Base-by-base conservation (phyloP, 176 grass and related monocot genomes). In the Puya raimondii region DNA sequence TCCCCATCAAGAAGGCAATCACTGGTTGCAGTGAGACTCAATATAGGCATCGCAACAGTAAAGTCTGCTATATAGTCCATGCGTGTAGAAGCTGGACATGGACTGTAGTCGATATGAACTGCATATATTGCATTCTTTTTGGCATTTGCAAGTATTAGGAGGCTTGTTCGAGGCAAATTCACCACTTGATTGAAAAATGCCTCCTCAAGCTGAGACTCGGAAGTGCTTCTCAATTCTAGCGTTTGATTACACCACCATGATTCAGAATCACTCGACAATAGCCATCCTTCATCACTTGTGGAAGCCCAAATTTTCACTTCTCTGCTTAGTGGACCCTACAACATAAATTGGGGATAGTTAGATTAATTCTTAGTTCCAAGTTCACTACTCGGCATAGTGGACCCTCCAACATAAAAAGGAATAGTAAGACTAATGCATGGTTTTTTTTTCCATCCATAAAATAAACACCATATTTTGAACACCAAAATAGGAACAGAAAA, bases 51-150 rank as follows among this genome's bases (percentile, higher is more conserved):
- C 49, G 93, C 77, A 65, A 97, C 93, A 65, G 89, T 92, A 67
- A 97, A 97, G 74, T 97, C 93, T 66, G 93, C 86, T 80, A 97
- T 85, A 66, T 97, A 92, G 61, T 97, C 93, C 86, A 97, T 79
- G 47, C 74, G 70, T 13, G 89, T 97, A 42, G 84, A 85, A 65
- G 79, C 86, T 42, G 93, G 89, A 71, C 68, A 83, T 67, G 77
- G 20, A 47, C 88, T 84, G 16, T 92, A 92, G 13, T 90, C 93
- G 80, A 92, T 72, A 87, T 97, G 89, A 63, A 97, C 77, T 13
- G 93, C 89, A 83, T 97, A 97, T 77, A 97, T 92, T 73, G 86
- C 83, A 85, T 90, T 97, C 53, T 92, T 97, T 80, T 92, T 97
- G 18, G 93, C 89, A 87, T 97, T 97, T 66, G 93, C 93, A 79